phyloP scores from a whole-genome alignment of 805 yeast genomes.

The Lipomyces kockii region DNA sequence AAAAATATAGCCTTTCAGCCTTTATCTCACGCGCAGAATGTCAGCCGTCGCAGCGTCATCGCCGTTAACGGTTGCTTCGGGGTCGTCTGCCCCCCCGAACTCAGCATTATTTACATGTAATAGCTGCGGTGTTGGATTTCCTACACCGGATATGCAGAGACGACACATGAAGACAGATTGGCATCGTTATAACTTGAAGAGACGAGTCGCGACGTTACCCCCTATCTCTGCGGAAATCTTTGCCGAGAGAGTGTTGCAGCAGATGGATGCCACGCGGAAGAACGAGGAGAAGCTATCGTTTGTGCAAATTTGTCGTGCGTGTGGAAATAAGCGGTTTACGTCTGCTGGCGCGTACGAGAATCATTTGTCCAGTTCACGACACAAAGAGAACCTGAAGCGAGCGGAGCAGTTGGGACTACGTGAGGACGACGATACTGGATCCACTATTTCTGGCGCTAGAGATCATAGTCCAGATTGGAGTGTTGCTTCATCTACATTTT shows the following conservation, averaged over 20 bases:
- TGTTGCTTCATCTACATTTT: constrained; percentile 11
- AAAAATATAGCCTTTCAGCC: not conserved
- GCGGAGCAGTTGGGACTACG: constrained; percentile 10
- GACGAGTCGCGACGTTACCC: constrained; percentile 84
- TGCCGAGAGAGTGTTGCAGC: constrained; percentile 66
- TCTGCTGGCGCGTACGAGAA: constrained; percentile 39
- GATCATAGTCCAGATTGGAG: constrained; percentile 8
- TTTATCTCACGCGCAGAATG: not conserved
- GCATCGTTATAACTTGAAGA: constrained; percentile 94
- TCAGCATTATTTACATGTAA: constrained; percentile 69
- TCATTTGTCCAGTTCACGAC: constrained; percentile 37
- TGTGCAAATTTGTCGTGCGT: constrained; percentile 31
- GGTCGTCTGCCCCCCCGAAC: not conserved
- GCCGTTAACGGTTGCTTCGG: not conserved
- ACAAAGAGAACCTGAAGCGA: constrained; percentile 29
- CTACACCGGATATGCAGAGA: constrained; percentile 82
- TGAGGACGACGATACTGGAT: not conserved
- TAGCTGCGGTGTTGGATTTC: constrained; percentile 82
- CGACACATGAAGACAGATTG: constrained; percentile 96
- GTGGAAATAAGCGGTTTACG: constrained; percentile 39
- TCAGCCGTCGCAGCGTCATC: not conserved
- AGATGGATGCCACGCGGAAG: constrained; percentile 38
- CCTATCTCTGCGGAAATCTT: constrained; percentile 71
- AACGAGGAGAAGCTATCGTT: constrained; percentile 30
- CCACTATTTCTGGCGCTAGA: constrained; percentile 2